Evolutionary conservation across 805 yeast genomes (phyloP).

Genomic region (Isabelozyma pseudorhagii): DNA sequence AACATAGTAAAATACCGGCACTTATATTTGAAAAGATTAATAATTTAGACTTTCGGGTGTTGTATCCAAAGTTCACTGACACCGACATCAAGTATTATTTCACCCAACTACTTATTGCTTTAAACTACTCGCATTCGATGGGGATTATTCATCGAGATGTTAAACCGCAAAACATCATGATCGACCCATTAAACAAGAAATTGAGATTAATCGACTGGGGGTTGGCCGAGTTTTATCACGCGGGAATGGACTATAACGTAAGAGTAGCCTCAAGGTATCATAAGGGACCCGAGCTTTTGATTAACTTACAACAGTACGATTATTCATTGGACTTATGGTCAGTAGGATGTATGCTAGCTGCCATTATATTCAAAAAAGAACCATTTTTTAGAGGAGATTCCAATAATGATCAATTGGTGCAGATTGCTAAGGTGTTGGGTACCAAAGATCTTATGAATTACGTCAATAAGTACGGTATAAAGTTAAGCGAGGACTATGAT

Average conservation of each 20-base stretch:
- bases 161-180: slow-evolving; percentile 94
- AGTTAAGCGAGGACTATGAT: slow-evolving; percentile 71
- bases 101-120: slow-evolving; percentile 74
- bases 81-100: slow-evolving; percentile 79
- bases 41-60: slow-evolving; percentile 75
- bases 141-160: slow-evolving; percentile 96
- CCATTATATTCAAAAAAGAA: slow-evolving; percentile 85
- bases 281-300: slow-evolving; percentile 89
- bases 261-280: slow-evolving; percentile 91
- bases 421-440: slow-evolving; percentile 84
- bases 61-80: slow-evolving; percentile 76
- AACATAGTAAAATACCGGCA: slow-evolving; percentile 79
- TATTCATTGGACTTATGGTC: slow-evolving; percentile 94
- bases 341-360: slow-evolving; percentile 88
- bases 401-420: slow-evolving; percentile 86
- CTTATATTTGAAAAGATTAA: slow-evolving; percentile 80
- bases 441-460: slow-evolving; percentile 74
- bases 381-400: slow-evolving; percentile 92
- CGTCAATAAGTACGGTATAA: slow-evolving; percentile 66
- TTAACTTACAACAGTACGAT: slow-evolving; percentile 84
- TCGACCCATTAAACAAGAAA: slow-evolving; percentile 70
- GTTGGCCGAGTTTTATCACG: slow-evolving; percentile 88
- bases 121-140: slow-evolving; percentile 89
- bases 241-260: slow-evolving; percentile 85
- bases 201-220: slow-evolving; percentile 94